phyloP scores from a whole-genome alignment of 768 basidiomycete species.

The Dendrothele bispora region DNA sequence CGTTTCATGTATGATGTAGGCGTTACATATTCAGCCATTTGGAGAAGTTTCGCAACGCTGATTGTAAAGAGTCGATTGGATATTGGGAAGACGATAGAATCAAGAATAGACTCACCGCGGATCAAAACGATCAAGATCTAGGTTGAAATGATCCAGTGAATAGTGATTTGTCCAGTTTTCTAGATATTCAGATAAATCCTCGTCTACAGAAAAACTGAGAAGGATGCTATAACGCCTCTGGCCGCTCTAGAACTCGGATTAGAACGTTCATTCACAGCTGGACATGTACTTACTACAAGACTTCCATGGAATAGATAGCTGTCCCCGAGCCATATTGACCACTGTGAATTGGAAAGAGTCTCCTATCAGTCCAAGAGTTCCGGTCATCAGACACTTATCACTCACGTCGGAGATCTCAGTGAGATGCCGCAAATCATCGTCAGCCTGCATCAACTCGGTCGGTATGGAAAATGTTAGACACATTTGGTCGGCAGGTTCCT shows the following conservation, averaged over 20 bases:
- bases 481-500: slow-evolving; percentile 24
- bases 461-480: slow-evolving; percentile 33
- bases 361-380: not conserved
- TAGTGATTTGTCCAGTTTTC: slow-evolving; percentile 31
- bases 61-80: not conserved
- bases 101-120: slow-evolving; percentile 26
- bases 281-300: slow-evolving; percentile 9
- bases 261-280: slow-evolving; percentile 4
- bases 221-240: slow-evolving; percentile 27
- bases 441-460: slow-evolving; percentile 25
- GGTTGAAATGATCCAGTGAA: slow-evolving; percentile 31
- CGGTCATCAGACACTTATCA: slow-evolving; percentile 6
- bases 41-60: slow-evolving; percentile 35
- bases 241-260: slow-evolving; percentile 18
- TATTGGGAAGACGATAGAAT: not conserved
- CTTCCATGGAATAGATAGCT: slow-evolving; percentile 22
- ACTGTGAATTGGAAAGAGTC: slow-evolving; percentile 19
- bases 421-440: slow-evolving; percentile 30
- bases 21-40: slow-evolving; percentile 24
- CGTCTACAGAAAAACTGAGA: slow-evolving; percentile 21
- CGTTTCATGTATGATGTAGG: slow-evolving; percentile 29
- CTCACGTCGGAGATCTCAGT: slow-evolving; percentile 29
- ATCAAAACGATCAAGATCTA: slow-evolving; percentile 35
- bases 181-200: slow-evolving; percentile 19
- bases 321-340: slow-evolving; percentile 35